Evolutionary conservation across 2,329 filamentous ascomycete genomes (phyloP).

Genomic region (Neonectria magnoliae): DNA sequence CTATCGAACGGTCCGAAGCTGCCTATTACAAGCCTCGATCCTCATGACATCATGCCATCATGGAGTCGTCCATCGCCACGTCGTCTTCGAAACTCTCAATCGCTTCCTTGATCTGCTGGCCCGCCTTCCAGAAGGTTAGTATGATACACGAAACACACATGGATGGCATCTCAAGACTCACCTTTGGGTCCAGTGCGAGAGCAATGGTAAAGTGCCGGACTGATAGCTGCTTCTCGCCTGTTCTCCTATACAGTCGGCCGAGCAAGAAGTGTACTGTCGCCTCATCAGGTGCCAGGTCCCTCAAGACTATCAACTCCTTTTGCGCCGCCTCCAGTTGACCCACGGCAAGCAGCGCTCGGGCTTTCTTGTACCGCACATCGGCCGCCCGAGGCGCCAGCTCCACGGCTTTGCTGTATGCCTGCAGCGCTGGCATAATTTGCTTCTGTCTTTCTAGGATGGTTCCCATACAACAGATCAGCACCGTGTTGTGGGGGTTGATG

Average conservation of each 20-base stretch:
- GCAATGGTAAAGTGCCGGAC: constrained; percentile 95
- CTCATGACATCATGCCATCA: constrained; percentile 62
- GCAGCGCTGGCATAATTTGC: constrained; percentile 79
- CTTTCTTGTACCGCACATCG: constrained; percentile 92
- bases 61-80: constrained; percentile 74
- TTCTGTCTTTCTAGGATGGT: constrained; percentile 89
- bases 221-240: constrained; percentile 80
- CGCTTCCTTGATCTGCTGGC: constrained; percentile 93
- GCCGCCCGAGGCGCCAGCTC: constrained; percentile 83
- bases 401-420: constrained; percentile 84
- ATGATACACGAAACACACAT: not conserved
- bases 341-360: constrained; percentile 83
- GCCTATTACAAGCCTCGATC: constrained; percentile 37
- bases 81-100: constrained; percentile 92
- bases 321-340: constrained; percentile 77
- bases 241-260: constrained; percentile 80
- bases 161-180: constrained; percentile 52
- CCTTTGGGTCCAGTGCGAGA: constrained; percentile 95
- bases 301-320: constrained; percentile 85
- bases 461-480: constrained; percentile 92
- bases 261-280: constrained; percentile 96
- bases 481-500: constrained; percentile 94
- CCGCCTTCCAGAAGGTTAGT: constrained; percentile 68
- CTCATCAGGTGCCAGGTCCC: constrained; percentile 92
- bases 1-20: constrained; percentile 26